phyloP scores from a whole-genome alignment of 208 protist species.

The Cochliopodium minus region DNA sequence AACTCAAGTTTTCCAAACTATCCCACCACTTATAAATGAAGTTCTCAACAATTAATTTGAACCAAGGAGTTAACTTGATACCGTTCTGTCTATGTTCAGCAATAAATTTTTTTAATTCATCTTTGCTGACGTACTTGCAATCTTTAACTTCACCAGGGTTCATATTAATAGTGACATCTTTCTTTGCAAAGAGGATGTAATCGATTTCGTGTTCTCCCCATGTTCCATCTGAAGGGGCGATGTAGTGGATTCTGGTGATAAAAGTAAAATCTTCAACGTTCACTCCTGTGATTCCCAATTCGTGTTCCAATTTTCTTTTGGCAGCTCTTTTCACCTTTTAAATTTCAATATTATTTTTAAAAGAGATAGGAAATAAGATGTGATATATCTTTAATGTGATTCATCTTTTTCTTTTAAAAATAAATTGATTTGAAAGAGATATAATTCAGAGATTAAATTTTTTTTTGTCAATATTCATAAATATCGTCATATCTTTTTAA shows the following conservation, averaged over 20 bases:
- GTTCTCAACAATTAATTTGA: slow-evolving; percentile 5
- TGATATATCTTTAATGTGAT: too few relatives aligned
- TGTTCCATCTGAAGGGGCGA: neutral
- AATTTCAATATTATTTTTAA: too few relatives aligned
- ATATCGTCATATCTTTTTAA: too few relatives aligned
- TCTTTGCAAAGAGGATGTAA: slow-evolving; percentile 8
- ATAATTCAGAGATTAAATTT: too few relatives aligned
- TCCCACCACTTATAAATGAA: slow-evolving; percentile 16
- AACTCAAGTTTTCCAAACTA: too few relatives aligned
- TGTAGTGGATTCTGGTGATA: slow-evolving; percentile 16
- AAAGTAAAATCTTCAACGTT: neutral
- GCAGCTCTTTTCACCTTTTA: slow-evolving; percentile 10
- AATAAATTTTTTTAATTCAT: neutral
- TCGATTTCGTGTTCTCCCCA: slow-evolving; percentile 24
- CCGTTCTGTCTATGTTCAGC: neutral
- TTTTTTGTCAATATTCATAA: too few relatives aligned
- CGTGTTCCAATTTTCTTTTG: slow-evolving; percentile 18
- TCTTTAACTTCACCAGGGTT: slow-evolving; percentile 12
- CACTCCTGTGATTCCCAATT: slow-evolving; percentile 19
- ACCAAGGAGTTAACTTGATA: slow-evolving; percentile 17
- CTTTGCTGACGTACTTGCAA: neutral
- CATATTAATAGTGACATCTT: neutral
- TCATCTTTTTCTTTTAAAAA: too few relatives aligned
- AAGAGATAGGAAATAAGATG: too few relatives aligned
- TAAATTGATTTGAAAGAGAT: too few relatives aligned